Evolutionary conservation across 2,329 filamentous ascomycete species (phyloP).

Genomic region (Aspergillus glaucus): DNA sequence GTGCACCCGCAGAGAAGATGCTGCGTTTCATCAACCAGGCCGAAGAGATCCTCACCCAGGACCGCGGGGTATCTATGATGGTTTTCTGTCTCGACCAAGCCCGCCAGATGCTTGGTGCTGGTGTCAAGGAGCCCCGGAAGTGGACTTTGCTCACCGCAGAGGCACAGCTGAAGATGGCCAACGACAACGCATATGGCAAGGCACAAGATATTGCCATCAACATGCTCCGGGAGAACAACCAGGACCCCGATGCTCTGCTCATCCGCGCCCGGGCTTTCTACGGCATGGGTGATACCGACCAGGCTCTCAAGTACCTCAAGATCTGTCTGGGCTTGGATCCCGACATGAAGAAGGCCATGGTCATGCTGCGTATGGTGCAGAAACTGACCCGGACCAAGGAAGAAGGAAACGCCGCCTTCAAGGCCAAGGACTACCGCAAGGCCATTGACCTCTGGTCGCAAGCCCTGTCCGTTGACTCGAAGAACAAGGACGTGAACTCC

Average conservation of each 20-base stretch:
- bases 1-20: conserved; percentile 77
- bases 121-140: conserved; percentile 77
- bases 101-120: conserved; percentile 67
- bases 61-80: conserved; percentile 82
- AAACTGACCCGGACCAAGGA: conserved; percentile 91
- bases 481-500: conserved; percentile 86
- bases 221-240: conserved; percentile 75
- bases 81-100: conserved; percentile 88
- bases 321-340: conserved; percentile 86
- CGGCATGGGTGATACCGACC: conserved; percentile 87
- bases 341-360: conserved; percentile 81
- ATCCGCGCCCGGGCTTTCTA: conserved; percentile 83
- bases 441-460: conserved; percentile 80
- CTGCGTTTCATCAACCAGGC: conserved; percentile 72
- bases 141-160: conserved; percentile 92
- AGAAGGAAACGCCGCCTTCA: conserved; percentile 86
- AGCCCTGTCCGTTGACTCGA: conserved; percentile 76
- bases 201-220: conserved; percentile 89
- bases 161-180: conserved; percentile 88
- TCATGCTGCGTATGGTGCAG: conserved; percentile 82
- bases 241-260: conserved; percentile 89
- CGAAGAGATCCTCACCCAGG: conserved; percentile 66
- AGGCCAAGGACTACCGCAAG: conserved; percentile 68
- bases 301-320: conserved; percentile 86
- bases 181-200: conserved; percentile 79